Evolutionary conservation across 2,329 filamentous ascomycete genomes (phyloP), one percentile per base, ranked within the genome.

Genomic region (Metarhizium guizhouense): DNA sequence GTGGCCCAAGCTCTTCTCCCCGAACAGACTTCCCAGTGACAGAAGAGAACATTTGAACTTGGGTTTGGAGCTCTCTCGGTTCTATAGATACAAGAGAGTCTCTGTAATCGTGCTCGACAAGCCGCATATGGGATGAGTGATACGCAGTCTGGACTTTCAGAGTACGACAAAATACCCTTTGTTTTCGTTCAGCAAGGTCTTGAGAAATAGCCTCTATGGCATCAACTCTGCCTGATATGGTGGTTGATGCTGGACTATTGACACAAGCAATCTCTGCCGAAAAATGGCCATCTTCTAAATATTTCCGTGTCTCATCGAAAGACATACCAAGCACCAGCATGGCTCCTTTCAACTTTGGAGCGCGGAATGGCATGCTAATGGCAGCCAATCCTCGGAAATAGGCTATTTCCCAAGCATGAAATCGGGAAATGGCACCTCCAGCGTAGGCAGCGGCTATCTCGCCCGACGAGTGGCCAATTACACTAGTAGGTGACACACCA

Each of bases 401-500:
- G 3, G 74, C 70, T 36, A 74, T 65, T 49, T 69, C 63, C 71
- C 73, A 76, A 4, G 74, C 75, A 6, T 64, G 63, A 51, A 71
- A 62, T 20, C 65, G 63, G 2, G 67, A 65, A 20, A 78, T 63
- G 16, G 66, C 65, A 0, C 67, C 70, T 0, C 64, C 65, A 8
- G 74, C 72, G 54, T 72, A 75, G 1, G 75, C 74, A 6, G 75
- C 75, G 1, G 74, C 75, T 36, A 77, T 72, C 54, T 78, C 75
- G 2, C 75, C 75, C 1, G 74, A 77, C 0, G 75, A 77, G 58
- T 78, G 75, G 0, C 75, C 74, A 7, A 76, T 64, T 3, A 75
- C 71, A 18, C 65, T 61, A 6, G 56, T 58, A 2, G 73, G 70
- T 1, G 48, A 52, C 36, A 76, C 61, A 10, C 60, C 63, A 14